These are phyloP conservation scores for Aspergillus texensis DNA, from an alignment of 2,329 filamentous ascomycete genomes.

Conservation along the genomic window DNA sequence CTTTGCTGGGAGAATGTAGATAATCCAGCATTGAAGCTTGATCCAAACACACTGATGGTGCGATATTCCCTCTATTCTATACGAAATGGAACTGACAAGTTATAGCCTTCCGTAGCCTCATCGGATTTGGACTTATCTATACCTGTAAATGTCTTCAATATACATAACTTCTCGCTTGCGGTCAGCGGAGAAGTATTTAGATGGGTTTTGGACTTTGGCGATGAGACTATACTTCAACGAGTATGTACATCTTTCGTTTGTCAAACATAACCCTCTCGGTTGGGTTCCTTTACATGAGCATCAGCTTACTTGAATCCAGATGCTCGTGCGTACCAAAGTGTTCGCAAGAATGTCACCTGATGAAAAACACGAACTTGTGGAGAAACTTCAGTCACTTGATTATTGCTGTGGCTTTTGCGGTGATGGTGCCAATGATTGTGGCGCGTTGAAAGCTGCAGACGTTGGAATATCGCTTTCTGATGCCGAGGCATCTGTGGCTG, in stretches of 20 bases:
- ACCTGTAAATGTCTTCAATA: slow-evolving; percentile 79
- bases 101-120: slow-evolving; percentile 71
- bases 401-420: slow-evolving; percentile 97
- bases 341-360: slow-evolving; percentile 99
- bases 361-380: slow-evolving; percentile 96
- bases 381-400: slow-evolving; percentile 93
- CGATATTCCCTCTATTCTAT: slow-evolving; percentile 20
- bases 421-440: slow-evolving; percentile 96
- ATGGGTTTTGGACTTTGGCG: slow-evolving; percentile 91
- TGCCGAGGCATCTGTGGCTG: slow-evolving; percentile 96
- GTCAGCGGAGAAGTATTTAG: slow-evolving; percentile 93
- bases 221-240: slow-evolving; percentile 73
- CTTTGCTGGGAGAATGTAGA: slow-evolving; percentile 96
- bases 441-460: slow-evolving; percentile 93
- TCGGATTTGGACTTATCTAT: slow-evolving; percentile 76
- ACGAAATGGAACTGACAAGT: slow-evolving; percentile 15
- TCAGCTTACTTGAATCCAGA: slow-evolving; percentile 49
- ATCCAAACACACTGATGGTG: slow-evolving; percentile 74
- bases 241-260: slow-evolving; percentile 42
- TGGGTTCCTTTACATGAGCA: neutral
- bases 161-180: slow-evolving; percentile 84
- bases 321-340: slow-evolving; percentile 88
- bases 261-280: neutral
- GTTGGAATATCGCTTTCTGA: slow-evolving; percentile 97
- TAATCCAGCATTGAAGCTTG: slow-evolving; percentile 74